Percentiles rank a stretch among this genome's conserved stretches.
Evolutionary conservation across 179 eudicot genomes (phyloP).

Genomic region (Nepenthes alata): DNA sequence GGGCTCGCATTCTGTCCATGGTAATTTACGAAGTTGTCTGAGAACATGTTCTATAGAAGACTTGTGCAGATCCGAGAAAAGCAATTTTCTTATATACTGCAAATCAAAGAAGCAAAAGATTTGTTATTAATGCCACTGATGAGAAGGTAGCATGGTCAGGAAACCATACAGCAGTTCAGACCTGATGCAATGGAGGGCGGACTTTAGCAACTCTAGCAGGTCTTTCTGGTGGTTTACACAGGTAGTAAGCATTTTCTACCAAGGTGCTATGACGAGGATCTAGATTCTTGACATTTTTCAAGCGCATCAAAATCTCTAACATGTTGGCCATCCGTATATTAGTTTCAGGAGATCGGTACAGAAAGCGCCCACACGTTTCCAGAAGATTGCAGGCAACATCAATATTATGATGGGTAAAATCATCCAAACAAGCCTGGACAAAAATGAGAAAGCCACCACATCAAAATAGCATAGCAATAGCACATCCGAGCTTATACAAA

Average conservation of each 20-base stretch:
- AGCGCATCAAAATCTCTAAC: conserved; percentile 95
- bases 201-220: conserved; percentile 89
- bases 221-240: conserved; percentile 93
- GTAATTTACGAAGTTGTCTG: conserved; percentile 92
- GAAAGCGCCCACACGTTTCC: conserved; percentile 95
- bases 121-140: conserved; percentile 8
- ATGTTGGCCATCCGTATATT: conserved; percentile 85
- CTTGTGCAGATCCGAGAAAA: conserved; percentile 91
- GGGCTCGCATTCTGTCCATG: conserved; percentile 90
- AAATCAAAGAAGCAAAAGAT: conserved; percentile 15
- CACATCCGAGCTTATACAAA: not conserved
- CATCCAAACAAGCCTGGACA: conserved; percentile 84
- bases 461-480: conserved; percentile 3
- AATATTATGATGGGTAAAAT: conserved; percentile 90
- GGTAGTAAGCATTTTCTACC: conserved; percentile 95
- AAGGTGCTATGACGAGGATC: conserved; percentile 99
- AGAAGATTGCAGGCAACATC: conserved; percentile 99
- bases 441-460: conserved; percentile 9
- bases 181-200: conserved; percentile 99
- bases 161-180: conserved; percentile 13
- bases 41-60: conserved; percentile 90
- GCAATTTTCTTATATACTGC: conserved; percentile 91
- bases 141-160: not conserved
- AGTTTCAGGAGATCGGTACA: conserved; percentile 95
- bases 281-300: conserved; percentile 93